A percentile compares a stretch with the other conserved stretches of the same genome.
These are phyloP conservation scores for Solanum hybrid DNA, from an alignment of 305 asterid genomes.

Conservation along the genomic window DNA sequence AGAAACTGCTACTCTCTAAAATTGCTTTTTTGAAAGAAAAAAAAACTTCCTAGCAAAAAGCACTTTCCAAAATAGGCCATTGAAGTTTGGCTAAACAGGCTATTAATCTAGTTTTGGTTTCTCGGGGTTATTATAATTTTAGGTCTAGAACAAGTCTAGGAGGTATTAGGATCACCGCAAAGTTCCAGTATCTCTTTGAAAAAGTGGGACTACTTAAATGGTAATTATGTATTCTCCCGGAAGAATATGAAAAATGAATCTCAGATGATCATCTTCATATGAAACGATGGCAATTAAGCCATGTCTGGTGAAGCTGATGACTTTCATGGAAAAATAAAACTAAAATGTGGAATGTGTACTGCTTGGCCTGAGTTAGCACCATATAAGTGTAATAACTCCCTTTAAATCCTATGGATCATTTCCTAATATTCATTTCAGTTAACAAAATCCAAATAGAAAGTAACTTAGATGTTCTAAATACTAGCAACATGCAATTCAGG, in stretches of 20 bases:
- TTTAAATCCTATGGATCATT: neutral
- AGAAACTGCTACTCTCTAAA: neutral
- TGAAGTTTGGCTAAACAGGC: neutral
- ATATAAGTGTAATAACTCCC: neutral
- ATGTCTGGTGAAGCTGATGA: neutral
- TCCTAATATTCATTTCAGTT: neutral
- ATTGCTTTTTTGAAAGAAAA: neutral
- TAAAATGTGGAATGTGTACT: neutral
- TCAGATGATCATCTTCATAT: neutral
- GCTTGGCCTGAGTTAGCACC: neutral
- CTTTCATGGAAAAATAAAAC: neutral
- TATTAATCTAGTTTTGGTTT: neutral
- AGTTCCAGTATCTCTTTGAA: neutral
- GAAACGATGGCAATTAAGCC: neutral
- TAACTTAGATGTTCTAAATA: neutral
- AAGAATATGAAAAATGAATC: neutral
- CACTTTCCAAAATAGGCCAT: neutral
- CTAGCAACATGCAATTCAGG: neutral
- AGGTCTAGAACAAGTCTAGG: neutral
- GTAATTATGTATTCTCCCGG: neutral
- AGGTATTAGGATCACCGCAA: neutral
- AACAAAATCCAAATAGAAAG: neutral
- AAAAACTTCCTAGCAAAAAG: neutral
- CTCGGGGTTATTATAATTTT: neutral
- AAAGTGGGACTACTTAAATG: neutral